Evolutionary conservation across 768 basidiomycete genomes (phyloP).

Genomic region (Hygrophoropsis aurantiaca): DNA sequence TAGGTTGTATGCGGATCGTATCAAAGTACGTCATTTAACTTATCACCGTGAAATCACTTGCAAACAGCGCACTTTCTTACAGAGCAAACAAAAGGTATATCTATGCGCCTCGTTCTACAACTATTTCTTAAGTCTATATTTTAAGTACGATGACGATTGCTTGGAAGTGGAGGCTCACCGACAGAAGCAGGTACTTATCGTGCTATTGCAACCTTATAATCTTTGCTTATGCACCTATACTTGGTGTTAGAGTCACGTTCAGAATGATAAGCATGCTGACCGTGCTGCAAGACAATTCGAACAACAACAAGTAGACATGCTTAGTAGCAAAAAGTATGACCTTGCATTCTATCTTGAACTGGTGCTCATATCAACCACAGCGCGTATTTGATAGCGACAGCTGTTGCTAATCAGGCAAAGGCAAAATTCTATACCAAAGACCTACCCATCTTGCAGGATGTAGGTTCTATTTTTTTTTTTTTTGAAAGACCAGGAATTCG

Average conservation of each 20-base stretch:
- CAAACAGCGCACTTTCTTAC: not conserved
- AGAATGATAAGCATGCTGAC: conserved; percentile 76
- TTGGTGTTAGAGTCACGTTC: conserved; percentile 54
- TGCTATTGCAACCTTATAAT: not conserved
- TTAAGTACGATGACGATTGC: conserved; percentile 80
- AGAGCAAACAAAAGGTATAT: conserved; percentile 33
- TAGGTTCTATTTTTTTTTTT: conserved; percentile 36
- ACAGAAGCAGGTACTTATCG: conserved; percentile 65
- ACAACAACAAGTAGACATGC: conserved; percentile 75
- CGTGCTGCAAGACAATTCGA: conserved; percentile 73
- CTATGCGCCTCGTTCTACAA: not conserved
- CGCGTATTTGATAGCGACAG: conserved; percentile 68
- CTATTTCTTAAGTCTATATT: conserved; percentile 7
- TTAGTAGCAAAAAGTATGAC: conserved; percentile 75
- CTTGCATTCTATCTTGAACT: not conserved
- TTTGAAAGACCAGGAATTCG: conserved; percentile 5
- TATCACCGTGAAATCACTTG: conserved; percentile 4
- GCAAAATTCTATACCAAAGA: conserved; percentile 70
- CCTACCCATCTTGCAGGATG: conserved; percentile 70
- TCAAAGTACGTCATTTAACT: conserved; percentile 67
- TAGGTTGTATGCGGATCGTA: conserved; percentile 60
- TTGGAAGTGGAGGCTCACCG: conserved; percentile 67
- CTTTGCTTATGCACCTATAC: conserved; percentile 5
- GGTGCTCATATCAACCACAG: conserved; percentile 32
- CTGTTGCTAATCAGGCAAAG: conserved; percentile 68